Percentiles rank a stretch among this genome's conserved stretches.
These are phyloP conservation scores for Curvularia lunata DNA, from an alignment of 2,329 filamentous ascomycete species.

Conservation along the genomic window DNA sequence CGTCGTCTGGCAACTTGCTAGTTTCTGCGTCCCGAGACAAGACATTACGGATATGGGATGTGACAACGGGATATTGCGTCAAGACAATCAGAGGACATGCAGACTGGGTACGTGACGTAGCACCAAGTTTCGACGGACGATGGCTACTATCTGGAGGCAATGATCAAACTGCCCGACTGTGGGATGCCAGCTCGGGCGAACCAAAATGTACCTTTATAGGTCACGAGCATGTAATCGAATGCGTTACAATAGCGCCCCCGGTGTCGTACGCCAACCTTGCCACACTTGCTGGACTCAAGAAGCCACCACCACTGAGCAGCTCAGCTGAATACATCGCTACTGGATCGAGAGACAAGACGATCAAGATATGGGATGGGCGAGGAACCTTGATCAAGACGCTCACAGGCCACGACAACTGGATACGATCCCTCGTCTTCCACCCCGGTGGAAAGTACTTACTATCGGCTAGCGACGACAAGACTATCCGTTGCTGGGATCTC, in stretches of 20 bases:
- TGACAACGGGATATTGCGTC: slow-evolving; percentile 89
- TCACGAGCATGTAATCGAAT: slow-evolving; percentile 86
- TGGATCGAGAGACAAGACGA: slow-evolving; percentile 86
- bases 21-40: slow-evolving; percentile 87
- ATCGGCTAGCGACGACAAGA: slow-evolving; percentile 88
- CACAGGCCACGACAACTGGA: slow-evolving; percentile 92
- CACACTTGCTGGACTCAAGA: slow-evolving; percentile 79
- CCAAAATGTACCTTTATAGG: slow-evolving; percentile 80
- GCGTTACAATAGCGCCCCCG: slow-evolving; percentile 83
- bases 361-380: slow-evolving; percentile 85
- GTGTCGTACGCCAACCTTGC: slow-evolving; percentile 79
- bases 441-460: slow-evolving; percentile 90
- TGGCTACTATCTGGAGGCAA: slow-evolving; percentile 83
- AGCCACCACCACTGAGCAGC: slow-evolving; percentile 74
- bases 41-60: slow-evolving; percentile 88
- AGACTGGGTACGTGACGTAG: slow-evolving; percentile 91
- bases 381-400: slow-evolving; percentile 86
- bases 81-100: slow-evolving; percentile 86
- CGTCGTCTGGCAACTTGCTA: slow-evolving; percentile 81
- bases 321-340: slow-evolving; percentile 89
- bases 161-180: slow-evolving; percentile 80
- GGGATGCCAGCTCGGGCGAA: slow-evolving; percentile 81
- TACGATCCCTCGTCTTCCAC: slow-evolving; percentile 84
- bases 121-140: slow-evolving; percentile 80
- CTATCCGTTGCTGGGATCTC: slow-evolving; percentile 91